Conservation (phyloP, 441 rosid genomes). For the Erysimum pusillum region DNA sequence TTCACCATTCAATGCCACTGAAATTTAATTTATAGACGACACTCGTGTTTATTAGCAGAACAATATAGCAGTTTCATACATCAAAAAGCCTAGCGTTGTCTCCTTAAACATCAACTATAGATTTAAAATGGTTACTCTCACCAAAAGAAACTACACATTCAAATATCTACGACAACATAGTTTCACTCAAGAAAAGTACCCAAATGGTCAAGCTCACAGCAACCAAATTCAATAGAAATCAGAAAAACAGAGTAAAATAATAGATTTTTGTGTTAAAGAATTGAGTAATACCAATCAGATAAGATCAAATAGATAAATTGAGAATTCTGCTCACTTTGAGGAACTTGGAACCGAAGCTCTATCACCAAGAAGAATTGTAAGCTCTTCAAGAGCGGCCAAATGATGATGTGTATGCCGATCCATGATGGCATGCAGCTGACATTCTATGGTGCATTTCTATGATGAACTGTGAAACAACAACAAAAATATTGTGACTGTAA, state of each 20-base stretch:
- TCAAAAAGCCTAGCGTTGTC: constrained; percentile 25
- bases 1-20: constrained; percentile 15
- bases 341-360: constrained; percentile 89
- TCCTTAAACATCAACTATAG: constrained; percentile 24
- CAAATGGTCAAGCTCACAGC: constrained; percentile 31
- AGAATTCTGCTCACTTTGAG: constrained; percentile 66
- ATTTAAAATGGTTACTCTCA: constrained; percentile 17
- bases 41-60: too few relatives aligned
- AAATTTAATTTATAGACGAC: neutral
- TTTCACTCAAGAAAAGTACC: constrained; percentile 26
- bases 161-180: constrained; percentile 11
- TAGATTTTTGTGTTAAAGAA: constrained; percentile 20
- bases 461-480: too few relatives aligned
- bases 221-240: constrained; percentile 18
- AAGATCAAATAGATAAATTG: constrained; percentile 20
- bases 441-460: constrained; percentile 86
- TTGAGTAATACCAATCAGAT: constrained; percentile 26
- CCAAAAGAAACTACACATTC: constrained; percentile 31
- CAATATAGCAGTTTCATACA: too few relatives aligned
- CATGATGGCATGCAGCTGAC: constrained; percentile 73
- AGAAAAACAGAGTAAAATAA: constrained; percentile 10
- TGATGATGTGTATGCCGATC: constrained; percentile 81
- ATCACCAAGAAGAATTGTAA: constrained; percentile 76
- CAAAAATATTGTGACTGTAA: too few relatives aligned
- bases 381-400: constrained; percentile 90